Conservation (phyloP, 108 stramenopile species). For the Schizochytrium sp. region DNA sequence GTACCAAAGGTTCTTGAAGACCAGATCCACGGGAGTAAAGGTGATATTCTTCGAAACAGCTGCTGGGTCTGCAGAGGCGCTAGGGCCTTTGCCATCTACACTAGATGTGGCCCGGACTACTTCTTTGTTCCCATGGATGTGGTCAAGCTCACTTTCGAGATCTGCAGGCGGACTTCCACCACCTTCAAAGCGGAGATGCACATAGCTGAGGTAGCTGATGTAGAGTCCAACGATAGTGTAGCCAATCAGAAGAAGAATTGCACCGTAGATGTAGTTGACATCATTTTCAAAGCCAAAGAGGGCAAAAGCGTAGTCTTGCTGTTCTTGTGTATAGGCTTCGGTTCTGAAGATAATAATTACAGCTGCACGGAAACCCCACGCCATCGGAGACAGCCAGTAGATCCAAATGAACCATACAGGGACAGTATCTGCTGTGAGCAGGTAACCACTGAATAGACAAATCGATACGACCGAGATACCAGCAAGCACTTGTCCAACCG, state of each 20-base stretch:
- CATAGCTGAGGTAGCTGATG: conserved; percentile 18
- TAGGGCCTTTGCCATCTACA: too few species aligned
- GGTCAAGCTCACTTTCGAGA: not conserved
- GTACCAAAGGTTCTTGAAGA: conserved; percentile 54
- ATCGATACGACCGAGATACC: conserved; percentile 65
- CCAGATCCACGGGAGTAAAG: not conserved
- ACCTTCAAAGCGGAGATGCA: conserved; percentile 8
- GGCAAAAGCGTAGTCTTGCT: not conserved
- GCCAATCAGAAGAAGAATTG: not conserved
- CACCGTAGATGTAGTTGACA: not conserved
- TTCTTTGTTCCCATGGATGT: not conserved
- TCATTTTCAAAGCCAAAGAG: not conserved
- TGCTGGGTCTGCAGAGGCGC: too few species aligned
- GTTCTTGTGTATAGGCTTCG: not conserved
- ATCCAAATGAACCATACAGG: conserved; percentile 20
- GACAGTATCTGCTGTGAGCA: conserved; percentile 60
- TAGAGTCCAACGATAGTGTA: conserved; percentile 3
- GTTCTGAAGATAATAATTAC: conserved; percentile 39
- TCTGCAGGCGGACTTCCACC: not conserved
- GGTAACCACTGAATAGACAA: conserved; percentile 74
- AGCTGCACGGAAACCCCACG: conserved; percentile 37
- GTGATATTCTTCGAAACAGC: not conserved
- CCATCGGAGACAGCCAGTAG: conserved; percentile 60
- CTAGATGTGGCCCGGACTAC: too few species aligned
- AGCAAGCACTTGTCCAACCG: conserved; percentile 23